These are phyloP conservation scores for Lagenaria siceraria DNA, from an alignment of 306 rosid genomes.

Conservation along the genomic window DNA sequence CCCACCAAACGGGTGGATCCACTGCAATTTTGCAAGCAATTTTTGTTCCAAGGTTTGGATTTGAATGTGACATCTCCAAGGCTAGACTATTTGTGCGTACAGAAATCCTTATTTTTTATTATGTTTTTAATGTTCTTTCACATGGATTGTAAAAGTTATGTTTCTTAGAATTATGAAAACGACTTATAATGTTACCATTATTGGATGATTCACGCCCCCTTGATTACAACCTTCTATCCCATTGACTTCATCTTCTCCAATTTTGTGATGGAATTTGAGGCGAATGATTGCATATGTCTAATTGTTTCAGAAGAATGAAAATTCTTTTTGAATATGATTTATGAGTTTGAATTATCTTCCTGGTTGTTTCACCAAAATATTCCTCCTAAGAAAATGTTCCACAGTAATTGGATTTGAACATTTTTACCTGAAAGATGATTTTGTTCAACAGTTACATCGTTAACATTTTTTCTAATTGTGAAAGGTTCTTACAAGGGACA, in stretches of 20 bases:
- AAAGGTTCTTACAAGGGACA: conserved; percentile 76
- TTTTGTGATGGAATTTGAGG: background rate
- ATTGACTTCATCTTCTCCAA: background rate
- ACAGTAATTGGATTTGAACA: background rate
- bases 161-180: background rate
- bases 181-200: background rate
- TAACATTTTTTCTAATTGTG: background rate
- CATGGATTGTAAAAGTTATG: background rate
- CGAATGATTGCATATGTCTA: background rate
- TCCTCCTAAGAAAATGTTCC: background rate
- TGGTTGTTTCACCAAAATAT: background rate
- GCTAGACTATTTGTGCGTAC: background rate
- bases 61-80: background rate
- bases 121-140: background rate
- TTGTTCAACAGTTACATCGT: background rate
- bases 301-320: background rate
- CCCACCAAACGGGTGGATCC: background rate
- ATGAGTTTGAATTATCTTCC: background rate
- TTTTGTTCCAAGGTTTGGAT: background rate
- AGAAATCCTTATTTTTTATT: too few species aligned
- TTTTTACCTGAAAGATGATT: background rate
- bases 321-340: background rate
- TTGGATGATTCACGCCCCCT: background rate
- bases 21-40: background rate
- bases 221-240: background rate